Conservation (phyloP, 2,329 filamentous ascomycete species). For the Lojkania enalia region DNA sequence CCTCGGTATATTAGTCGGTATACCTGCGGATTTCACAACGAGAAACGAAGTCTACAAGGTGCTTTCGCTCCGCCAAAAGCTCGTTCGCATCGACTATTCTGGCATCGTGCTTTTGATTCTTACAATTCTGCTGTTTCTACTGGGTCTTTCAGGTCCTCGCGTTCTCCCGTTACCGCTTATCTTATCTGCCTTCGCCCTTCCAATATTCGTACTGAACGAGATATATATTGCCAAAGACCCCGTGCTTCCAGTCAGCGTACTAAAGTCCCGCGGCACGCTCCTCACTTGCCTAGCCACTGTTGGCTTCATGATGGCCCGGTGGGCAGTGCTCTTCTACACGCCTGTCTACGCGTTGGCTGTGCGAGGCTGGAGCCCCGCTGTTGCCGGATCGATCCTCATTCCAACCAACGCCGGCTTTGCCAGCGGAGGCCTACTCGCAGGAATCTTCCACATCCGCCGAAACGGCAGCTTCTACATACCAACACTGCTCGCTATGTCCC, state of each 20-base stretch:
- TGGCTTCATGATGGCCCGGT: constrained; percentile 78
- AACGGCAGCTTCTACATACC: constrained; percentile 73
- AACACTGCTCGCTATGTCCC: constrained; percentile 60
- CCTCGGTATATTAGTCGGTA: constrained; percentile 63
- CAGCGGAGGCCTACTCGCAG: constrained; percentile 71
- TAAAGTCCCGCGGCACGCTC: constrained; percentile 70
- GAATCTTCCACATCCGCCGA: constrained; percentile 74
- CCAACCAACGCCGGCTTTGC: constrained; percentile 83
- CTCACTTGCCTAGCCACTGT: constrained; percentile 75
- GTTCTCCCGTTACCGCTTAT: constrained; percentile 64
- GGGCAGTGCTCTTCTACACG: constrained; percentile 78
- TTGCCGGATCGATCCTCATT: constrained; percentile 74
- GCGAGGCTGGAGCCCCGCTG: constrained; percentile 67
- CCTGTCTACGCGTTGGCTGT: constrained; percentile 80
- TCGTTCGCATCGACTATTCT: constrained; percentile 72
- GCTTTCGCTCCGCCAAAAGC: constrained; percentile 54
- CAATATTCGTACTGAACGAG: constrained; percentile 65
- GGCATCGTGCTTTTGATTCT: constrained; percentile 60
- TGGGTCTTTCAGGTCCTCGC: constrained; percentile 66
- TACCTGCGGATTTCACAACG: constrained; percentile 55
- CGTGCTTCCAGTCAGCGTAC: constrained; percentile 72
- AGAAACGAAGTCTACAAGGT: constrained; percentile 43
- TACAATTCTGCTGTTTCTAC: constrained; percentile 72
- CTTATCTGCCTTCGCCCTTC: constrained; percentile 57
- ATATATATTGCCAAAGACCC: constrained; percentile 66